Percentiles rank a stretch among this genome's conserved stretches.
Evolutionary conservation across 495 filamentous ascomycete species (phyloP).

Genomic region (Penicillium diatomitis): DNA sequence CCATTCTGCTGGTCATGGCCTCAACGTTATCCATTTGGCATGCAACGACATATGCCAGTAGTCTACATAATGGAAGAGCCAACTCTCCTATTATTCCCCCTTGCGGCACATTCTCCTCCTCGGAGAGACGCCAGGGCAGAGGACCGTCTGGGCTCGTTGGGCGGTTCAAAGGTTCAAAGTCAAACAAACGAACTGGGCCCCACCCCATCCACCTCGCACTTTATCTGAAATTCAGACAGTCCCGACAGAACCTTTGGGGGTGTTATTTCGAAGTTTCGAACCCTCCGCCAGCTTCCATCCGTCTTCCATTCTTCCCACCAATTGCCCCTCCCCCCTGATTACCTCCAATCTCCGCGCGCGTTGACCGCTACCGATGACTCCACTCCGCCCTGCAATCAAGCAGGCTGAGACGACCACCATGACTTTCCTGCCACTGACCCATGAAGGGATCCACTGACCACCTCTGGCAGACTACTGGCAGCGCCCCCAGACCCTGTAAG

Average conservation of each 20-base stretch:
- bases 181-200: slow-evolving; percentile 1
- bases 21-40: background rate
- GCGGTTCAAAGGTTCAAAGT: background rate
- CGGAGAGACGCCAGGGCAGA: background rate
- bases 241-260: background rate
- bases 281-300: slow-evolving; percentile 1
- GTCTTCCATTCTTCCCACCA: slow-evolving; percentile 1
- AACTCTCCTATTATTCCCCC: no score
- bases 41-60: background rate
- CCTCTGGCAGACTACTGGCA: no score
- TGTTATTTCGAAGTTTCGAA: background rate
- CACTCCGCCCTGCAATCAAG: slow-evolving; percentile 18
- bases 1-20: no score
- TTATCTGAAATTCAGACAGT: slow-evolving; percentile 7
- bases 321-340: background rate
- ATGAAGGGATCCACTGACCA: no score
- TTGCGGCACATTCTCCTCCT: background rate
- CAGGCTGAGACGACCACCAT: slow-evolving; percentile 11
- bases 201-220: slow-evolving; percentile 3
- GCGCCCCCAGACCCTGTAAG: no score
- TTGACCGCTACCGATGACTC: slow-evolving; percentile 2
- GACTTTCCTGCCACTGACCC: no score
- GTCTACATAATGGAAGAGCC: no score
- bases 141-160: background rate
- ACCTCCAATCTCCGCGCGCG: no score